phyloP scores from a whole-genome alignment of 495 filamentous ascomycete genomes.

The Physcia stellaris region DNA sequence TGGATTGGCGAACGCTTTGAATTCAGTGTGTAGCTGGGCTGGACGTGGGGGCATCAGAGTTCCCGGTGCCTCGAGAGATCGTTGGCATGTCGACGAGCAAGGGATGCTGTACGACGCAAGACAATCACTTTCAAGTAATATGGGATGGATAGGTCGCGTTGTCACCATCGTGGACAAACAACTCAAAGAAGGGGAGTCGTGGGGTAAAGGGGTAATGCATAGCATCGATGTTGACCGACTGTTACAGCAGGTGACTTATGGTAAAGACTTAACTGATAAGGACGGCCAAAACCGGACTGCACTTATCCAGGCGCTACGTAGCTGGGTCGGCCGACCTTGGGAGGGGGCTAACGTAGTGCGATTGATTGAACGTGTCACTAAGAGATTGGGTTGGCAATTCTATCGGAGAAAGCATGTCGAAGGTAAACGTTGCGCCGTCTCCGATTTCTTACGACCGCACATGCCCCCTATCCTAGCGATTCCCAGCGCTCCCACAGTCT shows the following conservation, averaged over 20 bases:
- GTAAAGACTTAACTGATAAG: constrained; percentile 17
- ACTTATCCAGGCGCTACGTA: constrained; percentile 35
- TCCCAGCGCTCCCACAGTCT: constrained; percentile 82
- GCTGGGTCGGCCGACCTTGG: constrained; percentile 67
- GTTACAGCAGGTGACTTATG: constrained; percentile 29
- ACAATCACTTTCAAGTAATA: constrained; percentile 37
- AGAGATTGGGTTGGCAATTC: constrained; percentile 67
- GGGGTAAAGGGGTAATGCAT: constrained; percentile 68
- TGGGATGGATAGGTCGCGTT: constrained; percentile 90
- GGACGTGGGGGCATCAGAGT: constrained; percentile 76
- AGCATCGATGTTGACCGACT: constrained; percentile 36
- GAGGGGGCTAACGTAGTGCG: constrained; percentile 82
- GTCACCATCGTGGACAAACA: constrained; percentile 89
- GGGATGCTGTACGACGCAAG: constrained; percentile 71
- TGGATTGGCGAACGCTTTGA: constrained; percentile 87
- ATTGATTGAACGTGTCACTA: constrained; percentile 72
- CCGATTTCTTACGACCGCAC: constrained; percentile 59
- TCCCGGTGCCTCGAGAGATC: constrained; percentile 59
- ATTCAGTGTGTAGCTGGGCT: constrained; percentile 92
- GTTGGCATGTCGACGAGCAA: constrained; percentile 86
- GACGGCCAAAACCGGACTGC: constrained; percentile 18
- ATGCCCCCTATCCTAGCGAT: constrained; percentile 63
- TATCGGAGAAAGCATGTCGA: constrained; percentile 73
- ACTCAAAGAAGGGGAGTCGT: constrained; percentile 70
- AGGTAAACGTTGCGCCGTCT: constrained; percentile 37